phyloP scores from a whole-genome alignment of 192 early-diverging fungal genomes.

The Coemansia asiatica region DNA sequence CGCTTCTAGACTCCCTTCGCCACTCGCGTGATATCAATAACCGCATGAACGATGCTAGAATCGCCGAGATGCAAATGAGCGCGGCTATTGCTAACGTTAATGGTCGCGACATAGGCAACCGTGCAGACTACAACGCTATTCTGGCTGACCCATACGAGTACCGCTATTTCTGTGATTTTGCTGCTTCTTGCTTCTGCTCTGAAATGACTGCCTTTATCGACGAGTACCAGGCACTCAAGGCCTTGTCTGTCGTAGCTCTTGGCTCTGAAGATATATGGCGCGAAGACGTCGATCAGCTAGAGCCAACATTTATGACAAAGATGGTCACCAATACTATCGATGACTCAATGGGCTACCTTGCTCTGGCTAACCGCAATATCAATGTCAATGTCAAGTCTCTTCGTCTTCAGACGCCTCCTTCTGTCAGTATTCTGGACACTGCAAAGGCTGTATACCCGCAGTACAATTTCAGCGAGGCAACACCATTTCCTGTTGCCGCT shows the following conservation, averaged over 20 bases:
- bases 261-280: conserved; percentile 40
- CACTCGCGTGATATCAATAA: conserved; percentile 36
- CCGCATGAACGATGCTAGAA: conserved; percentile 35
- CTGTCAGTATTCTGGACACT: conserved; percentile 43
- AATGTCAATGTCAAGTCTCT: conserved; percentile 26
- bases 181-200: conserved; percentile 54
- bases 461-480: conserved; percentile 30
- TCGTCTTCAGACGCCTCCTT: conserved; percentile 42
- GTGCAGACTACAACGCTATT: conserved; percentile 42
- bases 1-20: conserved; percentile 29
- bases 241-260: conserved; percentile 28
- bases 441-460: conserved; percentile 39
- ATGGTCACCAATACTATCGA: conserved; percentile 24
- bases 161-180: conserved; percentile 51
- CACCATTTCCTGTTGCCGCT: conserved; percentile 40
- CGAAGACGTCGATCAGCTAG: conserved; percentile 28
- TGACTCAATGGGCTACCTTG: conserved; percentile 24
- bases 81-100: conserved; percentile 27
- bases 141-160: conserved; percentile 46
- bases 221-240: conserved; percentile 50
- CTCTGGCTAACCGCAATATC: conserved; percentile 20
- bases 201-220: conserved; percentile 51
- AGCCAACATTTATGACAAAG: conserved; percentile 10
- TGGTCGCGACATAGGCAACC: conserved; percentile 20
- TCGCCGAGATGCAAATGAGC: conserved; percentile 15